Percentiles rank a stretch among this genome's conserved stretches.
These are phyloP conservation scores for Byssothecium circinans DNA, from an alignment of 2,329 filamentous ascomycete genomes.

Conservation along the genomic window DNA sequence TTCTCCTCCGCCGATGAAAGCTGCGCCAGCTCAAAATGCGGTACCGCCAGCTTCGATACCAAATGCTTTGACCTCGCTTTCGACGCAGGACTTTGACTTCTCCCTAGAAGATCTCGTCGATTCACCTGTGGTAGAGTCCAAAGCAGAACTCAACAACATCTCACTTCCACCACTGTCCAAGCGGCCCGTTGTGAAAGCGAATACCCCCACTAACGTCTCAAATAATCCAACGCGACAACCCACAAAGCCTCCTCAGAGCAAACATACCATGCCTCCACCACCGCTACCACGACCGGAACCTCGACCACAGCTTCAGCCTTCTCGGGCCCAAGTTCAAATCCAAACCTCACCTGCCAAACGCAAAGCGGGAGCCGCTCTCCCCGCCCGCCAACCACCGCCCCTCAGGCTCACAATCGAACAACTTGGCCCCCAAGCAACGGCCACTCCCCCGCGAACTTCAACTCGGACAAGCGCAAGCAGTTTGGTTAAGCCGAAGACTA, in stretches of 20 bases:
- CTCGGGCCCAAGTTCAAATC: no score
- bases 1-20: no score
- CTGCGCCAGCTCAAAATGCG: no score
- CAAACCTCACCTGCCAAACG: neutral
- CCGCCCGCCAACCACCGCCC: neutral
- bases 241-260: no score
- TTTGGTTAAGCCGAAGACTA: neutral
- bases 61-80: no score
- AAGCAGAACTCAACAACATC: neutral
- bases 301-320: no score
- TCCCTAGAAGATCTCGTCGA: slow-evolving; percentile 46
- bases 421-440: neutral
- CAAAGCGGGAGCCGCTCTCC: neutral
- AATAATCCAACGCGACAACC: neutral
- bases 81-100: slow-evolving; percentile 46
- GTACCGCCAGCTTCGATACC: no score
- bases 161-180: no score
- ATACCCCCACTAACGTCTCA: neutral
- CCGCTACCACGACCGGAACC: no score
- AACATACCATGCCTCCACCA: no score
- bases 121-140: slow-evolving; percentile 3
- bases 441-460: neutral
- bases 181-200: neutral
- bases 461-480: no score
- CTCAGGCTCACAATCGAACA: neutral